phyloP scores from a whole-genome alignment of 306 rosid genomes.

The Lathyrus oleraceus region DNA sequence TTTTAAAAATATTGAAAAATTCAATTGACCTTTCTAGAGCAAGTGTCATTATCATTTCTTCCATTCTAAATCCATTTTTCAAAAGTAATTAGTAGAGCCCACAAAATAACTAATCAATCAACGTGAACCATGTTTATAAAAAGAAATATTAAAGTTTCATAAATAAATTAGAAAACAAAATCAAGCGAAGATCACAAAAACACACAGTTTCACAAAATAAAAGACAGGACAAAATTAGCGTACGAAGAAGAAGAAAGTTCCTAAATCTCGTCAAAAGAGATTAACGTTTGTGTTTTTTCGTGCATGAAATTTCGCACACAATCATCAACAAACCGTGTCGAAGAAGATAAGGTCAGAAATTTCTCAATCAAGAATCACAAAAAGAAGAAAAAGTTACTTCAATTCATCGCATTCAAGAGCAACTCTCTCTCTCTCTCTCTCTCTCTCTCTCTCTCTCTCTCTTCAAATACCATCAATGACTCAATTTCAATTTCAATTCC shows the following conservation, averaged over 20 bases:
- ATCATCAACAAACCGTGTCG: not conserved
- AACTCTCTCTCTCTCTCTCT: not conserved
- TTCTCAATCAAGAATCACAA: not conserved
- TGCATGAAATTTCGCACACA: conserved; percentile 17
- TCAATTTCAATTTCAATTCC: conserved; percentile 1
- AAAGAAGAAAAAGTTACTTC: not conserved
- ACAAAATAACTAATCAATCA: not conserved
- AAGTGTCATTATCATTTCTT: too few species aligned
- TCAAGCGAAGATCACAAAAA: too few species aligned
- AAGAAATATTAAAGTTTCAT: too few species aligned
- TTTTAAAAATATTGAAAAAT: too few species aligned
- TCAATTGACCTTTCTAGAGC: not conserved
- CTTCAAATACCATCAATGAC: conserved; percentile 48
- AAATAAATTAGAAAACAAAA: too few species aligned
- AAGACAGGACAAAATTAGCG: not conserved
- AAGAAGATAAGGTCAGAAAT: conserved; percentile 16
- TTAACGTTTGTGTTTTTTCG: not conserved
- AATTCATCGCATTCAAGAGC: too few species aligned
- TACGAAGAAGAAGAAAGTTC: not conserved
- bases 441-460: conserved; percentile 30
- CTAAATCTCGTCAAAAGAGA: not conserved
- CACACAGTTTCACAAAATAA: not conserved
- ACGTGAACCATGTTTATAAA: not conserved
- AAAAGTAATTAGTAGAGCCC: not conserved
- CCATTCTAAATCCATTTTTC: too few species aligned